A percentile compares a stretch with the other conserved stretches of the same genome.
These are phyloP conservation scores for Amylostereum chailletii DNA, from an alignment of 1,284 basidiomycete species.

Conservation along the genomic window DNA sequence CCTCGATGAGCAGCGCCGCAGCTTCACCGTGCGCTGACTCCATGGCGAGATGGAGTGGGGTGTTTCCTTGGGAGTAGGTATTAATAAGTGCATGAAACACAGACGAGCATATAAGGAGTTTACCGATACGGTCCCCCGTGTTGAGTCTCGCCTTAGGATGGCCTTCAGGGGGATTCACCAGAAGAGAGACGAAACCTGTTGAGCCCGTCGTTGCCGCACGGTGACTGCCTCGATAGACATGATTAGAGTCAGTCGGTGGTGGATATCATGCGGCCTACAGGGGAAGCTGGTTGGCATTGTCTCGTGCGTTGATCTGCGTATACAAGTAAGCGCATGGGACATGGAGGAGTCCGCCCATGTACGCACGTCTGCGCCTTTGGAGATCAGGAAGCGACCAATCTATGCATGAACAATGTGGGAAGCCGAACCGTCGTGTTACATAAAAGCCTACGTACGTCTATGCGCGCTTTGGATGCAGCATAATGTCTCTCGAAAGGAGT, in stretches of 20 bases:
- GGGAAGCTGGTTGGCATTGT: constrained; percentile 85
- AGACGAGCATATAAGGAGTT: constrained; percentile 14
- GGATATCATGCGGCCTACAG: constrained; percentile 45
- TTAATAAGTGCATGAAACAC: constrained; percentile 7
- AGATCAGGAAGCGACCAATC: constrained; percentile 82
- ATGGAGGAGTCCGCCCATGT: constrained; percentile 3
- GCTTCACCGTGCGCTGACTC: constrained; percentile 89
- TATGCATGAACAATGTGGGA: constrained; percentile 23
- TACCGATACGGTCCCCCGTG: constrained; percentile 78
- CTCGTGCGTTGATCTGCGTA: constrained; percentile 81
- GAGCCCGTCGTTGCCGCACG: constrained; percentile 93
- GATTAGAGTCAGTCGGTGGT: constrained; percentile 10
- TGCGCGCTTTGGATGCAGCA: constrained; percentile 86
- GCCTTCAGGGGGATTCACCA: constrained; percentile 69
- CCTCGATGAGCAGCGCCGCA: constrained; percentile 84
- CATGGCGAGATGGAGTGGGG: constrained; percentile 92
- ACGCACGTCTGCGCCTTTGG: constrained; percentile 80
- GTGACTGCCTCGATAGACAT: constrained; percentile 46
- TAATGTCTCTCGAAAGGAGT: constrained; percentile 60
- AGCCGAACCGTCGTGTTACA: too few relatives aligned
- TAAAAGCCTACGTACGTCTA: constrained; percentile 51
- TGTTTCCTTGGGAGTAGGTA: constrained; percentile 57
- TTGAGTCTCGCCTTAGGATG: constrained; percentile 79
- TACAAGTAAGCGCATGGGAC: constrained; percentile 12
- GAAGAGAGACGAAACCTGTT: constrained; percentile 73